Conservation (phyloP, 768 basidiomycete species). For the Crepidotus variabilis region DNA sequence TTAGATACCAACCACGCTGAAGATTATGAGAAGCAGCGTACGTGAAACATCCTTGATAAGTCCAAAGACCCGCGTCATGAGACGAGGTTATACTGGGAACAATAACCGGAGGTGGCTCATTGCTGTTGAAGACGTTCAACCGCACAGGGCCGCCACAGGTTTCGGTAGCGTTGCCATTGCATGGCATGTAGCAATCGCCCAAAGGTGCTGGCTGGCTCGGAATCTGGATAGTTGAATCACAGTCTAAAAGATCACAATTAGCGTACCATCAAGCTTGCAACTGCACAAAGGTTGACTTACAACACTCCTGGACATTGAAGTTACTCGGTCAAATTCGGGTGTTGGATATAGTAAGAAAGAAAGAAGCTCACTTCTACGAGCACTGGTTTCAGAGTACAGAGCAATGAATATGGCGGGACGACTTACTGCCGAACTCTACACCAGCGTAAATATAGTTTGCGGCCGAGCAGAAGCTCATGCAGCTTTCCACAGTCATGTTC, state of each 20-base stretch:
- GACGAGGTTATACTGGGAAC: slow-evolving; percentile 20
- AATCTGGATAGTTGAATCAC: no score
- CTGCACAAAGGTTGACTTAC: no score
- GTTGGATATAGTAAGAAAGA: slow-evolving; percentile 40
- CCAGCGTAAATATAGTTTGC: slow-evolving; percentile 53
- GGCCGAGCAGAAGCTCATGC: neutral
- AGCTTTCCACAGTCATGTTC: no score
- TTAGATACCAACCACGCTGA: no score
- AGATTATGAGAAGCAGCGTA: no score
- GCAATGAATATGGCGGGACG: neutral
- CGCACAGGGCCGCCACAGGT: slow-evolving; percentile 50
- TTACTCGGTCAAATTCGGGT: slow-evolving; percentile 15
- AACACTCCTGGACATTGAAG: no score
- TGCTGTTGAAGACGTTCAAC: slow-evolving; percentile 54
- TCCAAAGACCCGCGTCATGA: neutral
- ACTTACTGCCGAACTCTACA: slow-evolving; percentile 54
- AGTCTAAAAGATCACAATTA: no score
- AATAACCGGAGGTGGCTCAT: slow-evolving; percentile 43
- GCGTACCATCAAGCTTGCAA: no score
- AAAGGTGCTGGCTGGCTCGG: no score
- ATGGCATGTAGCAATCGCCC: no score
- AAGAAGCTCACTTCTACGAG: neutral
- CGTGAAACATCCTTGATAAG: no score
- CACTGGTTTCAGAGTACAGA: neutral
- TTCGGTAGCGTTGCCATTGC: slow-evolving; percentile 47